Evolutionary conservation across 495 filamentous ascomycete genomes (phyloP), one percentile per base, ranked within the genome.

Genomic region (Xylaria palmicola): DNA sequence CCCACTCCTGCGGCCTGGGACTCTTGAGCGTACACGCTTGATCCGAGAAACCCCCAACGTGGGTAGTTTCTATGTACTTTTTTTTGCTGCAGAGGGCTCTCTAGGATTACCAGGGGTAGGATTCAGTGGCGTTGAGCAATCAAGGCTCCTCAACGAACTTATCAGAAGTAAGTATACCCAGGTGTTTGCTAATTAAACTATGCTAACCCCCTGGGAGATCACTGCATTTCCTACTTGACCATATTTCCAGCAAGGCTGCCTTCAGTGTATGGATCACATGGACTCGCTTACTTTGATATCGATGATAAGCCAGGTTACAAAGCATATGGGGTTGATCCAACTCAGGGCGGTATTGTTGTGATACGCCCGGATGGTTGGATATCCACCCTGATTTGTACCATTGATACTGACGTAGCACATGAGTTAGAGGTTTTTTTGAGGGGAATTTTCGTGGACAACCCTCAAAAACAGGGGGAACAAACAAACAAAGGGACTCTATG

Each of bases 301-400:
- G 53, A 67, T 7, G 52, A 70, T 10, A 43, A 61, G 17, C 54
- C 47, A 8, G 77, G 72, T 30, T 74, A 79, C 60, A 40, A 20
- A 4, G 62, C 71, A 22, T 81, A 75, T 58, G 74, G 75, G 7
- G 68, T 78, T 12, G 65, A 69, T 32, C 36, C 55, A 1, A 49
- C 55, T 3, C 44, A 64, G 32, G 77, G 78, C 6, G 73, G 66
- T 15, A 60, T 81, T 13, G 62, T 78, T 7, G 68, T 81, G 0
- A 39, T 79, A 43, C 66, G 78, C 36, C 78, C 78, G 12, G 78
- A 81, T 66, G 77, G 77, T 19, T 81, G 78, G 78, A 66, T 81
- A 29, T 76, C 65, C 1, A 73, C 75, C 8, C 62, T 72, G 17
- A 45, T 66, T 4, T 30, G n/a, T n/a, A n/a, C 32, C 29, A 53